Conservation (phyloP, 176 grass and related monocot genomes). For the Paspalum vaginatum region DNA sequence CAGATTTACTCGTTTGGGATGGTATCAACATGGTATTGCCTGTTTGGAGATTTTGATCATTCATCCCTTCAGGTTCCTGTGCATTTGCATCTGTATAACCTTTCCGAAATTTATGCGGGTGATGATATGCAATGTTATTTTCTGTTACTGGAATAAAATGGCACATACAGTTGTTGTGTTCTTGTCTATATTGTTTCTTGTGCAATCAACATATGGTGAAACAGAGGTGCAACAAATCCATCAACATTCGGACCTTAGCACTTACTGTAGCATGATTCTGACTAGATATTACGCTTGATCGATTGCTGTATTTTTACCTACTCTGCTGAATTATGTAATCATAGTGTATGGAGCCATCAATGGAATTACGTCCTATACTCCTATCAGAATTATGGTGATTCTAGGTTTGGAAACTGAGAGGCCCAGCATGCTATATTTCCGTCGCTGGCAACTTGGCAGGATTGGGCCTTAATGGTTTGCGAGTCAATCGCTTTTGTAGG, state of each 20-base stretch:
- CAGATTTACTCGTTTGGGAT: background rate
- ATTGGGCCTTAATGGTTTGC: conserved; percentile 12
- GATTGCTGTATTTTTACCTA: too few species aligned
- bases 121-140: background rate
- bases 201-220: background rate
- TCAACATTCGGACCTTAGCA: background rate
- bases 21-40: background rate
- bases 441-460: background rate
- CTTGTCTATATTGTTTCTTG: background rate
- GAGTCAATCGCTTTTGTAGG: background rate
- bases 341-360: too few species aligned
- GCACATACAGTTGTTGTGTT: background rate
- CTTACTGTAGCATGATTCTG: background rate
- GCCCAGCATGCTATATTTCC: background rate
- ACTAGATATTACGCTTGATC: too few species aligned
- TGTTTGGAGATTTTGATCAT: too few species aligned
- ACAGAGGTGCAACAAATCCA: background rate
- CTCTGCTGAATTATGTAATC: too few species aligned
- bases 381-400: background rate
- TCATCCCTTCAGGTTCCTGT: background rate
- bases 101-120: background rate
- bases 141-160: background rate
- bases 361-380: too few species aligned
- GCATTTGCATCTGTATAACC: background rate
- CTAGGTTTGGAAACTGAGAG: background rate